Percentiles rank a stretch among this genome's conserved stretches.
Evolutionary conservation across 78 protist species (phyloP).

Genomic region (Cavenderia fasciculata): DNA sequence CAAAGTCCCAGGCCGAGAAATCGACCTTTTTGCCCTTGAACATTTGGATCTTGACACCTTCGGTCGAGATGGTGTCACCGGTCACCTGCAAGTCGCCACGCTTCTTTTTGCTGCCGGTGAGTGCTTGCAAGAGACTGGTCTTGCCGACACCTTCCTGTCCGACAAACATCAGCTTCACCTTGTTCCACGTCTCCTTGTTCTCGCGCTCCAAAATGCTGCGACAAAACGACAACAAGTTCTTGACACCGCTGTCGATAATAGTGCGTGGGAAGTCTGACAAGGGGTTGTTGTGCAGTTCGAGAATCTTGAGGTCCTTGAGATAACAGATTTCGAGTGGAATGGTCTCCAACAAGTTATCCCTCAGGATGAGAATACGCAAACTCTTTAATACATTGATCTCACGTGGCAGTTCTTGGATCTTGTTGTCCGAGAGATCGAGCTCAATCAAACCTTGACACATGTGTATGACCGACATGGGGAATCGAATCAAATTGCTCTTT

Average conservation of each 20-base stretch:
- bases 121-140: slow-evolving; percentile 38
- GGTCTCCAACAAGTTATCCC: slow-evolving; percentile 41
- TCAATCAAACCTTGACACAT: slow-evolving; percentile 51
- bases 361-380: slow-evolving; percentile 48
- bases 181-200: slow-evolving; percentile 58
- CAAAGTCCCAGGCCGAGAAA: slow-evolving; percentile 76
- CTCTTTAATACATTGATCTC: slow-evolving; percentile 17
- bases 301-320: slow-evolving; percentile 41
- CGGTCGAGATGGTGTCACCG: slow-evolving; percentile 74
- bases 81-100: slow-evolving; percentile 39
- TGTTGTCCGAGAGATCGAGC: slow-evolving; percentile 50
- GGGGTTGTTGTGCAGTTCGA: slow-evolving; percentile 64
- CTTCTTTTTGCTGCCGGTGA: slow-evolving; percentile 59
- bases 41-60: slow-evolving; percentile 66
- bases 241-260: slow-evolving; percentile 38
- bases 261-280: slow-evolving; percentile 39
- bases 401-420: slow-evolving; percentile 28
- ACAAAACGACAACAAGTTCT: slow-evolving; percentile 44
- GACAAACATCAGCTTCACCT: slow-evolving; percentile 73
- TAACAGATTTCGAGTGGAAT: slow-evolving; percentile 61
- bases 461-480: slow-evolving; percentile 57
- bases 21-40: slow-evolving; percentile 39
- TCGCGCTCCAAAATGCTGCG: slow-evolving; percentile 48
- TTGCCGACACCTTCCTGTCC: slow-evolving; percentile 82
- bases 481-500: background rate